A percentile compares a stretch with the other conserved stretches of the same genome.
Evolutionary conservation across 495 filamentous ascomycete genomes (phyloP).

Genomic region (Parachaetomium inaequale): DNA sequence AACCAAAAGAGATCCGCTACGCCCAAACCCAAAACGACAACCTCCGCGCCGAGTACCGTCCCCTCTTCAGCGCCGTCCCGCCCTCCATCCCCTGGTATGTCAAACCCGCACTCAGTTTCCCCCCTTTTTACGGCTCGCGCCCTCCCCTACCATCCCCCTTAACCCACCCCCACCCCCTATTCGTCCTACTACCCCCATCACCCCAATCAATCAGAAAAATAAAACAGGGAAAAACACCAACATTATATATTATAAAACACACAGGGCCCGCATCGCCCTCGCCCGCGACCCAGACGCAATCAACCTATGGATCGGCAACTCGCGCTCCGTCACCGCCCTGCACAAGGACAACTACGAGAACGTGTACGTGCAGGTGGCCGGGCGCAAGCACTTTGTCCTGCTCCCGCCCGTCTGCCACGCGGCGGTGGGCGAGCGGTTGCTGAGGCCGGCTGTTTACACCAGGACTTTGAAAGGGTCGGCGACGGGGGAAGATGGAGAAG

Average conservation of each 20-base stretch:
- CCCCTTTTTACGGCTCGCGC: no score
- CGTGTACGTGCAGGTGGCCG: conserved; percentile 68
- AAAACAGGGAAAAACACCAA: no score
- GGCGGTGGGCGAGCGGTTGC: conserved; percentile 56
- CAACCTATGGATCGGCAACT: conserved; percentile 77
- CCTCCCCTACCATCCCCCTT: no score
- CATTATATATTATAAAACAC: no score
- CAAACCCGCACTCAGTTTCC: no score
- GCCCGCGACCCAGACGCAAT: conserved; percentile 60
- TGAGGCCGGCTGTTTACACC: conserved; percentile 56
- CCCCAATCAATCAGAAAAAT: no score
- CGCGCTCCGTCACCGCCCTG: conserved; percentile 58
- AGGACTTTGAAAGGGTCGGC: conserved; percentile 2
- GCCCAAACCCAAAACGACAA: conserved; percentile 73
- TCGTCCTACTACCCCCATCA: no score
- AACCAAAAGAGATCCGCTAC: conserved; percentile 44
- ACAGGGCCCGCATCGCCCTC: conserved; percentile 63
- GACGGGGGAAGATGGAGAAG: not conserved
- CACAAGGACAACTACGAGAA: conserved; percentile 83
- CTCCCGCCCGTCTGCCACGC: conserved; percentile 61
- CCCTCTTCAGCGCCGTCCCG: conserved; percentile 54
- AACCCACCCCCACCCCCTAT: no score
- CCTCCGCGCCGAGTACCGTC: conserved; percentile 61
- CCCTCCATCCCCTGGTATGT: conserved; percentile 59
- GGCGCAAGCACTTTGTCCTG: conserved; percentile 66